Percentiles rank a stretch among this genome's conserved stretches.
These are phyloP conservation scores for Eimeria sp. DNA, from an alignment of 169 alveolate species.

Conservation along the genomic window DNA sequence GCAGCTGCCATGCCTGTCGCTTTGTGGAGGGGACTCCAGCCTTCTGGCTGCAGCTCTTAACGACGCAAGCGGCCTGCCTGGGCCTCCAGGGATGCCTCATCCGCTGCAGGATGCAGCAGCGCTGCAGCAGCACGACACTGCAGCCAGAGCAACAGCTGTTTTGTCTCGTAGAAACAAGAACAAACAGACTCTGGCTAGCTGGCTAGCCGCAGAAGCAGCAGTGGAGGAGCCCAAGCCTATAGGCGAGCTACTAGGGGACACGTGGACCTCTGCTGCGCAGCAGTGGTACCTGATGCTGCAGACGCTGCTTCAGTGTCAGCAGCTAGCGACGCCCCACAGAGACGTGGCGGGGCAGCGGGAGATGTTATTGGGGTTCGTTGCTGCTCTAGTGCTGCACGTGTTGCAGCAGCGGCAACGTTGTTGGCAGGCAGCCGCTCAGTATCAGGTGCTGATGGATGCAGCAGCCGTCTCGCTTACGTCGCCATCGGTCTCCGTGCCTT, in stretches of 20 bases:
- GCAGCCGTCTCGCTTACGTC: constrained; percentile 31
- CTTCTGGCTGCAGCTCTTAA: constrained; percentile 59
- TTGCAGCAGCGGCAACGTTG: constrained; percentile 81
- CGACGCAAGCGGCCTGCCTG: constrained; percentile 77
- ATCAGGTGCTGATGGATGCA: constrained; percentile 41
- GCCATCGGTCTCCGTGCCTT: constrained; percentile 28
- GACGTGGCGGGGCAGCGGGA: constrained; percentile 58
- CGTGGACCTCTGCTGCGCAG: constrained; percentile 76
- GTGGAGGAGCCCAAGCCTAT: background rate
- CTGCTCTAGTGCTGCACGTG: constrained; percentile 74
- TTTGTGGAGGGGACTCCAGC: constrained; percentile 31
- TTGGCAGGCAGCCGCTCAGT: constrained; percentile 69
- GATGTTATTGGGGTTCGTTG: constrained; percentile 51
- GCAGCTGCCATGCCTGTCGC: constrained; percentile 62
- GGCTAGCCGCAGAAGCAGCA: background rate
- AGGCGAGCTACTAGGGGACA: constrained; percentile 52
- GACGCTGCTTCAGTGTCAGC: constrained; percentile 66
- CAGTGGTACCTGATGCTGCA: constrained; percentile 80
- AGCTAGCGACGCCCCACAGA: constrained; percentile 22
- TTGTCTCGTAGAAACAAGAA: background rate
- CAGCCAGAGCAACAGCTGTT: constrained; percentile 33
- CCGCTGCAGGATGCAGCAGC: constrained; percentile 76
- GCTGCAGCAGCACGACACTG: constrained; percentile 62
- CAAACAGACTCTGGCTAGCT: background rate
- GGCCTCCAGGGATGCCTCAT: constrained; percentile 37